Conservation (phyloP, 306 rosid genomes). For the Begonia peltatifolia region DNA sequence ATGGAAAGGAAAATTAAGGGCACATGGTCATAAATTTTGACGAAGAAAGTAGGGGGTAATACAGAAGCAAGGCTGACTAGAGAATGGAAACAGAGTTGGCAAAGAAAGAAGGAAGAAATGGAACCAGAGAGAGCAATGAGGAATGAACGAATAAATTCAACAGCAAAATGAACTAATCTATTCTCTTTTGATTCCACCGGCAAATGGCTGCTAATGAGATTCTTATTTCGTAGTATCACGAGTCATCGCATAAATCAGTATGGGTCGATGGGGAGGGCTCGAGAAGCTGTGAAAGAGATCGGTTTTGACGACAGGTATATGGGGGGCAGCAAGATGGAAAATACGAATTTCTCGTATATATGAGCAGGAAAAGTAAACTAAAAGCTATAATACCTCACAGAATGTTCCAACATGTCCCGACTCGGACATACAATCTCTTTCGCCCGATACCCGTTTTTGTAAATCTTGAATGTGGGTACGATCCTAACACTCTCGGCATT, state of each 20-base stretch:
- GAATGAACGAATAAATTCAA: conserved; percentile 84
- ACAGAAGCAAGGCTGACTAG: background rate
- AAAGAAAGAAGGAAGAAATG: conserved; percentile 26
- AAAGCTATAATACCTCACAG: conserved; percentile 82
- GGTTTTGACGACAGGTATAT: conserved; percentile 11
- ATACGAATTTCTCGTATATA: conserved; percentile 17
- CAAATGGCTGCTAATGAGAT: conserved; percentile 14
- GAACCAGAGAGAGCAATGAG: conserved; percentile 75
- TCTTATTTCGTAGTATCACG: conserved; percentile 30
- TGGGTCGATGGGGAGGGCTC: conserved; percentile 25
- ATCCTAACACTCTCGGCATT: conserved; percentile 60
- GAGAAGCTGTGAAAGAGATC: conserved; percentile 23
- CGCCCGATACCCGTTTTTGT: conserved; percentile 68
- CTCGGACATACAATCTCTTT: conserved; percentile 85
- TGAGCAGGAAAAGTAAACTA: conserved; percentile 24
- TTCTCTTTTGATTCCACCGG: conserved; percentile 44
- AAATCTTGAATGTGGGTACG: conserved; percentile 93
- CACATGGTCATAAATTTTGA: too few relatives aligned
- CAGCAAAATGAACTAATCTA: conserved; percentile 51
- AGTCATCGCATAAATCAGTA: conserved; percentile 21
- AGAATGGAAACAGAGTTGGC: conserved; percentile 9
- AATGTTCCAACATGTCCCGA: conserved; percentile 75
- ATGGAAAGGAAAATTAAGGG: too few relatives aligned
- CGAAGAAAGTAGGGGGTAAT: too few relatives aligned
- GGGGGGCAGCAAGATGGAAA: conserved; percentile 7